These are phyloP conservation scores for Ogataea philodendri DNA, from an alignment of 805 yeast genomes.

Conservation along the genomic window DNA sequence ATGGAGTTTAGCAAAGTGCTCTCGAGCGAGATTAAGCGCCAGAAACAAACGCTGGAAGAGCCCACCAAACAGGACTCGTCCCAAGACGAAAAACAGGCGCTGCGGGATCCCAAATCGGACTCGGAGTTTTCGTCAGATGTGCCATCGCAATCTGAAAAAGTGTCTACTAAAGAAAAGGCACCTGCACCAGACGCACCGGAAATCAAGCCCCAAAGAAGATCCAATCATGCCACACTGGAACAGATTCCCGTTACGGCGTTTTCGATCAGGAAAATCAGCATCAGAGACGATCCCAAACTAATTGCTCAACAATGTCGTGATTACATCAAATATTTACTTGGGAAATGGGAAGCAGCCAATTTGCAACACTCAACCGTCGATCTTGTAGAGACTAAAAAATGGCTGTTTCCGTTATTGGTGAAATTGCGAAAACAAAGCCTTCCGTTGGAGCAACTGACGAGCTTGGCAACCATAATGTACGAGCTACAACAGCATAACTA, in stretches of 20 bases:
- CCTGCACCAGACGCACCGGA: neutral
- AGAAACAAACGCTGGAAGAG: constrained; percentile 19
- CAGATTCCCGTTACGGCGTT: neutral
- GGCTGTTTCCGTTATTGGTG: constrained; percentile 52
- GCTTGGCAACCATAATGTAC: constrained; percentile 58
- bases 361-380: constrained; percentile 22
- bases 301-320: constrained; percentile 43
- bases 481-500: constrained; percentile 56
- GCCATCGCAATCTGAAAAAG: too few species aligned
- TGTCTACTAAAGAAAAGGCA: too few species aligned
- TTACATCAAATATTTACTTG: constrained; percentile 44
- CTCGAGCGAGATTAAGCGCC: constrained; percentile 47
- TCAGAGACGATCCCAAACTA: constrained; percentile 32
- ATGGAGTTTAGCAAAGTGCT: constrained; percentile 52
- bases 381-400: constrained; percentile 45
- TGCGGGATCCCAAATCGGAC: neutral
- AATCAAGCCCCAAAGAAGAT: constrained; percentile 9
- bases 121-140: too few species aligned
- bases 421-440: constrained; percentile 46
- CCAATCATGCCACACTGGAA: constrained; percentile 11
- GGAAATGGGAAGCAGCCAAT: constrained; percentile 35
- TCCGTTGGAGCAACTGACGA: constrained; percentile 42
- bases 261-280: constrained; percentile 32
- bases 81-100: constrained; percentile 10
- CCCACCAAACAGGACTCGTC: too few species aligned